Base-by-base conservation (phyloP, 345 rosid genomes). In the Eucalyptus marginata region DNA sequence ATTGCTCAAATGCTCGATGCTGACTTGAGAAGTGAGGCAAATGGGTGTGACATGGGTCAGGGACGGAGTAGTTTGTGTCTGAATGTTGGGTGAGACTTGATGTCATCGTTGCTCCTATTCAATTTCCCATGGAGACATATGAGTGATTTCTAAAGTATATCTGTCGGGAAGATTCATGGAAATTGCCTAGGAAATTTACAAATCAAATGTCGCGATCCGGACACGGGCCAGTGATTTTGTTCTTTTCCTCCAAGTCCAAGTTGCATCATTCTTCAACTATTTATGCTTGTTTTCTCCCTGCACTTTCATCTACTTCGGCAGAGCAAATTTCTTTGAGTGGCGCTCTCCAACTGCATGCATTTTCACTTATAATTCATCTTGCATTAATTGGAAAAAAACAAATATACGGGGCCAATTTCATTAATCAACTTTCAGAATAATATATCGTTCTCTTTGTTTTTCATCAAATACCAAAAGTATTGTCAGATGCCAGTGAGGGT, bases 1-100 rank as follows among this genome's bases (percentile, higher is more conserved):
- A 2, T n/a, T 5, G 12, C 2, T 66, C 6, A 15, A 66, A 17
- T 68, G 18, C 3, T 0, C 4, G 3, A 33, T 16, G 24, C 3
- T 8, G 24, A 33, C 24, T 1, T 0, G 36, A 33, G 7, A 33
- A 16, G 12, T 0, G 0, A 68, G 80, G 80, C 22, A 33, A 33
- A 33, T 9, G 2, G 24, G 44, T 0, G 6, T 71, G 25, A 71
- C 81, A 18, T 1, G 13, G 10, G 81, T 71, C 7, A 4, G 25
- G 24, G 46, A 18, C 7, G 46, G 81, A 71, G 25, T 5, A 71
- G 81, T 36, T 36, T 17, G 25, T 36, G 81, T 33, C 81, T 71
- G 25, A 36, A 71, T 36, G 46, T 71, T 33, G 81, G 81, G 40
- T 17, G 81, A 71, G 46, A 36, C 27, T 76, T 7, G 83, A 36